Conservation (phyloP, 768 basidiomycete species). For the Collybia mongolica region DNA sequence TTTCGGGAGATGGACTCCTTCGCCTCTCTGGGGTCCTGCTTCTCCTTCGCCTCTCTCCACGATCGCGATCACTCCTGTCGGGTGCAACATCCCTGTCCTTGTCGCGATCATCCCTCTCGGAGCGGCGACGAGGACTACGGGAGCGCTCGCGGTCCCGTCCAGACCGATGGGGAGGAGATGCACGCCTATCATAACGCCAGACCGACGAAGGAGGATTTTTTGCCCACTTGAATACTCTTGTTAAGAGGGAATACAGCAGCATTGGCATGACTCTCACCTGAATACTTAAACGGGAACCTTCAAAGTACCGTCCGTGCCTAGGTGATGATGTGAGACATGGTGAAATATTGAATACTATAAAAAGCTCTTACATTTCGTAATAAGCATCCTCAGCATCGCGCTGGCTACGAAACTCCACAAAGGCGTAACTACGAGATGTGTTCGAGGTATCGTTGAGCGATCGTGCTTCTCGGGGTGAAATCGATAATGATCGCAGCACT, state of each 20-base stretch:
- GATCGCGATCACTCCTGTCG: conserved; percentile 33
- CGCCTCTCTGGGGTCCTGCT: conserved; percentile 16
- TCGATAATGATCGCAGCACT: conserved; percentile 24
- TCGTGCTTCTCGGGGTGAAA: conserved; percentile 38
- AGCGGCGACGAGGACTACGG: conserved; percentile 50
- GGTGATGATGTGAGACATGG: background rate
- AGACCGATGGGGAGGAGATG: conserved; percentile 36
- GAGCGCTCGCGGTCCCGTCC: conserved; percentile 37
- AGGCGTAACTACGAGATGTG: conserved; percentile 71
- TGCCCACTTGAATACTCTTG: conserved; percentile 57
- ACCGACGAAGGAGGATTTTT: conserved; percentile 82
- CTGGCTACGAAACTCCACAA: conserved; percentile 78
- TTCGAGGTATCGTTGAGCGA: conserved; percentile 45
- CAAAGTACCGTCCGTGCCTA: conserved; percentile 78
- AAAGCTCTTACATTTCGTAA: conserved; percentile 67
- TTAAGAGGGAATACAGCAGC: background rate
- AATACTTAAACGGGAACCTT: conserved; percentile 72
- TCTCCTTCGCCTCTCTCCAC: conserved; percentile 6
- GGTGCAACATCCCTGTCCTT: conserved; percentile 40
- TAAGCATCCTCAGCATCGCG: conserved; percentile 84
- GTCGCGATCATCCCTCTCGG: conserved; percentile 37
- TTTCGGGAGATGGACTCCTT: conserved; percentile 40
- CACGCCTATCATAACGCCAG: conserved; percentile 71
- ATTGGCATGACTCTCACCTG: conserved; percentile 43
- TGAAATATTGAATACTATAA: background rate